Conservation (phyloP, 164 flowering plant genomes). For the Nymphaea thermarum region DNA sequence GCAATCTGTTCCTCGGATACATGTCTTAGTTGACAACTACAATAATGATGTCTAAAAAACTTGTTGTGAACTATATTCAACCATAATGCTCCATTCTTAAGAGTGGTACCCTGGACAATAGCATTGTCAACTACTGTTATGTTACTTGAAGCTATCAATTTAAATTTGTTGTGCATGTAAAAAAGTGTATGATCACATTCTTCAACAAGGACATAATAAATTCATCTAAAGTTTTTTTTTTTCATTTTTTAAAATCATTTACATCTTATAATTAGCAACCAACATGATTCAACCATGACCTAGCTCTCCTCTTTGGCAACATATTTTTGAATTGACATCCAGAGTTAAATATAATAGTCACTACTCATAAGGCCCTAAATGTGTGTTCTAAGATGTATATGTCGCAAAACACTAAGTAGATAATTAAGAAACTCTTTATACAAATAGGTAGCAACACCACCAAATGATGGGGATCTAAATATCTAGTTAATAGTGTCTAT, state of each 20-base stretch:
- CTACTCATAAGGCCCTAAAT: neutral
- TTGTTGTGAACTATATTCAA: too few relatives aligned
- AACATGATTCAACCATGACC: neutral
- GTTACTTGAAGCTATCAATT: neutral
- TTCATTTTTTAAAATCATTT: too few relatives aligned
- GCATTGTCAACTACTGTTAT: neutral
- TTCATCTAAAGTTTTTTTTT: too few relatives aligned
- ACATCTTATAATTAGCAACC: neutral
- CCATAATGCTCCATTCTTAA: too few relatives aligned
- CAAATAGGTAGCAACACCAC: neutral
- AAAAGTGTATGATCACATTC: neutral
- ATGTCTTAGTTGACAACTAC: conserved; percentile 37
- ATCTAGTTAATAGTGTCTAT: neutral
- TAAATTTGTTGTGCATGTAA: neutral
- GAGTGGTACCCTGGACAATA: too few relatives aligned
- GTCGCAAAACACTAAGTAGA: neutral
- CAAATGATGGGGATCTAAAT: neutral
- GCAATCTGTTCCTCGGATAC: conserved; percentile 20
- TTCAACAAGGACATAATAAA: neutral
- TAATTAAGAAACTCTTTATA: neutral
- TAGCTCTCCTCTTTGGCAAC: neutral
- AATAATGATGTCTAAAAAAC: neutral
- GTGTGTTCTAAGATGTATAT: neutral
- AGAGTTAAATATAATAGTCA: too few relatives aligned
- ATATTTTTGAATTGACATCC: neutral